Evolutionary conservation across 1,139 yeast genomes (phyloP), one percentile per base, ranked within the genome.

Genomic region (Kodamaea alishanica): DNA sequence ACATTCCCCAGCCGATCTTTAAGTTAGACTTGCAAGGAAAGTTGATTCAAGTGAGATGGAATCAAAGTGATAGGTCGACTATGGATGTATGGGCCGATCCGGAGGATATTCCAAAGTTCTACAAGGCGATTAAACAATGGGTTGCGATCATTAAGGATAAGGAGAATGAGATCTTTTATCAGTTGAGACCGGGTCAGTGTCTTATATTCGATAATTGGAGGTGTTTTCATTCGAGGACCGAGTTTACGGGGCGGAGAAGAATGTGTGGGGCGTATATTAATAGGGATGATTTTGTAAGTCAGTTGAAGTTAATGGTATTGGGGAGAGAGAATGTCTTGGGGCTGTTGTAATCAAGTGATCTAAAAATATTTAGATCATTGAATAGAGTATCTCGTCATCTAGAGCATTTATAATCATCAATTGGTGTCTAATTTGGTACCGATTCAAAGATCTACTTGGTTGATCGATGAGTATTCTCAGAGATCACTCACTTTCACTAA

Each of bases 161-260:
- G 7, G 74, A 72, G 33, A 74, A 79, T 52, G 84, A 79, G 54
- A 63, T 78, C 30, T 71, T 73, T 47, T 66, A 79, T 56, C 81
- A 73, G 51, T 69, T 84, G 52, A 66, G 62, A 38, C 90, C 90
- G 0, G 90, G 89, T 2, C 81, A 78, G 51, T 78, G 82, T 39
- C 61, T 83, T 49, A 77, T 84, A 35, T 83, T 84, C 54, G 89
- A 84, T 54, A 84, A 84, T 57, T 83, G 90, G 90, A 61, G 92
- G 49, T 81, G 82, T 33, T 68, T 84, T 60, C 92, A 84, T 55
- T 81, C 85, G 24, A 71, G 90, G 54, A 77, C 82, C 37, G 83
- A 74, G 41, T 82, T 83, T 48, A 77, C 83, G 2, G 90, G 90
- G 1, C 71, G 75, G 52, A 70, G 90, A 57, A 67, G 89, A 52